These are phyloP conservation scores for Neonectria neomacrospora DNA, from an alignment of 2,329 filamentous ascomycete genomes.

Conservation along the genomic window DNA sequence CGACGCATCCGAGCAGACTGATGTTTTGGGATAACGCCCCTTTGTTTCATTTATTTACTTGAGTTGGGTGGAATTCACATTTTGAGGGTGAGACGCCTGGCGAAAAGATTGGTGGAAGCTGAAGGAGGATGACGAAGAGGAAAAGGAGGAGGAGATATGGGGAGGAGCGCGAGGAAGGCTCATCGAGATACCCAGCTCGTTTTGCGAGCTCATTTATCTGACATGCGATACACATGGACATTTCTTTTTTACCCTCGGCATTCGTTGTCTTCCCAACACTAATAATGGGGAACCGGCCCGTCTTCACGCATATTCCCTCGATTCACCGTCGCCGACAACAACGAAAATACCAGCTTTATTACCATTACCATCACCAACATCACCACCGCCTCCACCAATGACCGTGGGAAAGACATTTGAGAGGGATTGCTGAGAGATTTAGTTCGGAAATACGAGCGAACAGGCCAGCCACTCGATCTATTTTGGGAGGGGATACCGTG, in stretches of 20 bases:
- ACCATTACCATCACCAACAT: constrained; percentile 2
- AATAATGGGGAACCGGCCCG: neutral
- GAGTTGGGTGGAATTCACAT: constrained; percentile 31
- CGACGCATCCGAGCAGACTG: constrained; percentile 39
- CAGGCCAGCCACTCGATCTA: constrained; percentile 9
- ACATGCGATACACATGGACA: constrained; percentile 46
- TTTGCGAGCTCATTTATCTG: constrained; percentile 51
- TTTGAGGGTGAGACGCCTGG: constrained; percentile 23
- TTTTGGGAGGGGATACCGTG: constrained; percentile 3
- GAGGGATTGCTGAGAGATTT: constrained; percentile 13
- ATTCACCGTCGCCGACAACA: constrained; percentile 2
- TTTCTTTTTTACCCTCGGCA: constrained; percentile 38
- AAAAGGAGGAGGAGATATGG: constrained; percentile 34
- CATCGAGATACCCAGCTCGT: constrained; percentile 55
- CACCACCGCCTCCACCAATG: neutral
- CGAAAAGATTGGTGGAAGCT: neutral
- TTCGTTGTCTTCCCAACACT: constrained; percentile 29
- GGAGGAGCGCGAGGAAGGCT: constrained; percentile 44
- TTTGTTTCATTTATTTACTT: constrained; percentile 29
- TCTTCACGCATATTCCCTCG: constrained; percentile 12
- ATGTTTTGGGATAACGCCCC: constrained; percentile 32
- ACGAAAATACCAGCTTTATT: constrained; percentile 8
- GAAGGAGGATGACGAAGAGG: neutral
- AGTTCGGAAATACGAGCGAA: constrained; percentile 23
- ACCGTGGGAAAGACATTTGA: constrained; percentile 5